Evolutionary conservation across 176 grass and related monocot species (phyloP), one percentile per base, ranked within the genome.

Genomic region (Triticum aestivum): DNA sequence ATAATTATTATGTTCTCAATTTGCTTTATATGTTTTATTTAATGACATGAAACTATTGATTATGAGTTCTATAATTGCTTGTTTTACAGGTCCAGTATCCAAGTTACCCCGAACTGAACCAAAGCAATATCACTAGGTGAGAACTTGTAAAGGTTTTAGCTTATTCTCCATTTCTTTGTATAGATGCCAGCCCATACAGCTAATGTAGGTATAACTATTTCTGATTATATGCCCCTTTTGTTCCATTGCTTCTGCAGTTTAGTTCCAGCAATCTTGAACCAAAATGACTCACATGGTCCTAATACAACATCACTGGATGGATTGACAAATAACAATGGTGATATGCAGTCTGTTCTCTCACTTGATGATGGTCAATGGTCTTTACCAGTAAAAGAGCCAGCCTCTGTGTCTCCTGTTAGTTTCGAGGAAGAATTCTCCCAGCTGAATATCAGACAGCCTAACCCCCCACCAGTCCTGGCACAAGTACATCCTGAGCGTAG

Each of bases 311-410:
- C 59, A 10, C 77, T 88, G 65, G 79, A 81, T 80, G 86, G 72
- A 24, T 47, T 42, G 21, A 61, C 33, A 85, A 87, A 84, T 81
- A 91, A 81, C 68, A 90, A 79, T 78, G 91, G 91, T 82, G 92
- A 98, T 80, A 82, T 96, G 87, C 88, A 91, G 42, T 96, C 91
- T 39, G 82, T 98, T 88, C 93, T 96, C 64, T 96, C 93, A 65
- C 96, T 98, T 89, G 93, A 95, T 65, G 84, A 98, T 95, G 96
- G 93, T 61, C 87, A 51, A 80, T 95, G 91, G 96, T 89, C 90
- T 65, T 79, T 89, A 89, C 88, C 88, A 85, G 59, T 87, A 92
- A 91, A 89, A 79, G 78, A 82, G 73, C 78, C 84, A 73, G 17
- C 63, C 35, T 89, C 86, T 11, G 26, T 90, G 34, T 83, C 81